These are phyloP conservation scores for Akanthomyces lecanii DNA, from an alignment of 2,329 filamentous ascomycete genomes.

Conservation along the genomic window DNA sequence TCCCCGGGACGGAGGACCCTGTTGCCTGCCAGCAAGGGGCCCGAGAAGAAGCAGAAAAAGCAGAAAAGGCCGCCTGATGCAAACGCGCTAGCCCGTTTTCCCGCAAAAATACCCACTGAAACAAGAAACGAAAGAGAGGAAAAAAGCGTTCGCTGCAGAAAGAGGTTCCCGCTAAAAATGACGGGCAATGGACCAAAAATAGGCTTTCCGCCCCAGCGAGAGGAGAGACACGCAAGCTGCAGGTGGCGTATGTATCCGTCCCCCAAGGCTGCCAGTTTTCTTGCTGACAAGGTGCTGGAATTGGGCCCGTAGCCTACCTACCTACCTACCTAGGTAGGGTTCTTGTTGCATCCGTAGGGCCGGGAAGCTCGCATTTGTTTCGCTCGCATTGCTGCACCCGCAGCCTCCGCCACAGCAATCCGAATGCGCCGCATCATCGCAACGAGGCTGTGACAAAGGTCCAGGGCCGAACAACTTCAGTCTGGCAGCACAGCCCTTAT, in stretches of 20 bases:
- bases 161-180: not conserved
- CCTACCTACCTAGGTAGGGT: not conserved
- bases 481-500: not conserved
- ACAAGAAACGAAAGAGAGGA: not conserved
- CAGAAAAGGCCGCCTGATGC: not conserved
- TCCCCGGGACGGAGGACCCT: not conserved
- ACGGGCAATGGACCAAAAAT: not conserved
- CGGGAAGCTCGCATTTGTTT: no score
- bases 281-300: not conserved
- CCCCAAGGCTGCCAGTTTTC: not conserved
- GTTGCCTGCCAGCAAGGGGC: not conserved
- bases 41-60: no score
- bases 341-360: not conserved
- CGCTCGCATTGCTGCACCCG: not conserved
- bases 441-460: not conserved
- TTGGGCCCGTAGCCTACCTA: no score
- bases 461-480: not conserved
- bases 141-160: not conserved
- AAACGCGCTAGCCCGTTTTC: not conserved
- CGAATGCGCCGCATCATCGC: slow-evolving; percentile 5
- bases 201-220: not conserved
- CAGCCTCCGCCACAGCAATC: not conserved
- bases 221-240: not conserved
- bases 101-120: not conserved
- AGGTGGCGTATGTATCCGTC: no score